Conservation (phyloP, 176 grass and related monocot genomes). For the Phyllostachys edulis region DNA sequence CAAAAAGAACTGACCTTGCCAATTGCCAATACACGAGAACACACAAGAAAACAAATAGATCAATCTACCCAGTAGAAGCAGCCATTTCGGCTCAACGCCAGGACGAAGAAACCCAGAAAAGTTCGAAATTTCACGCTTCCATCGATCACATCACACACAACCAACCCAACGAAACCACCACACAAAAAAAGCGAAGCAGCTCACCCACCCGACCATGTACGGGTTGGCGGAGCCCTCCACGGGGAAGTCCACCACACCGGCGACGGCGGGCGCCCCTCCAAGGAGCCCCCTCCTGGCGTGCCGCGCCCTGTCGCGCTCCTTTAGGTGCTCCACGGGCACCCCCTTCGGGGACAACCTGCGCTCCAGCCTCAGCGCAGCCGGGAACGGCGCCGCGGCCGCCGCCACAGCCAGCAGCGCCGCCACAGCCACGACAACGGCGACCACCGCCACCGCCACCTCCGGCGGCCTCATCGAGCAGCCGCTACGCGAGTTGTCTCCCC, state of each 20-base stretch:
- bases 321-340: slow-evolving; percentile 62
- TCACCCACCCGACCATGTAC: slow-evolving; percentile 81
- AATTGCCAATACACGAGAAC: neutral
- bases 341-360: slow-evolving; percentile 64
- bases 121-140: neutral
- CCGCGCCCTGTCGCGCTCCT: slow-evolving; percentile 60
- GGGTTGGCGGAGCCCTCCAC: slow-evolving; percentile 91
- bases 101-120: neutral
- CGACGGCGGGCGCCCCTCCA: slow-evolving; percentile 22
- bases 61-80: neutral
- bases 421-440: neutral
- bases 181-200: slow-evolving; percentile 25
- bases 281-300: slow-evolving; percentile 57
- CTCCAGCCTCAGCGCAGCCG: slow-evolving; percentile 57
- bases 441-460: slow-evolving; percentile 25
- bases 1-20: neutral
- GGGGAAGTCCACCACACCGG: slow-evolving; percentile 81
- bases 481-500: neutral
- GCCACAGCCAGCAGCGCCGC: neutral
- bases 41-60: neutral
- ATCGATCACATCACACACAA: slow-evolving; percentile 26
- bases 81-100: neutral
- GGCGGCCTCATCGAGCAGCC: slow-evolving; percentile 50
- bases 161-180: neutral
- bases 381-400: slow-evolving; percentile 11